Conservation (phyloP, 176 grass and related monocot species). For the Thinopyrum elongatum region DNA sequence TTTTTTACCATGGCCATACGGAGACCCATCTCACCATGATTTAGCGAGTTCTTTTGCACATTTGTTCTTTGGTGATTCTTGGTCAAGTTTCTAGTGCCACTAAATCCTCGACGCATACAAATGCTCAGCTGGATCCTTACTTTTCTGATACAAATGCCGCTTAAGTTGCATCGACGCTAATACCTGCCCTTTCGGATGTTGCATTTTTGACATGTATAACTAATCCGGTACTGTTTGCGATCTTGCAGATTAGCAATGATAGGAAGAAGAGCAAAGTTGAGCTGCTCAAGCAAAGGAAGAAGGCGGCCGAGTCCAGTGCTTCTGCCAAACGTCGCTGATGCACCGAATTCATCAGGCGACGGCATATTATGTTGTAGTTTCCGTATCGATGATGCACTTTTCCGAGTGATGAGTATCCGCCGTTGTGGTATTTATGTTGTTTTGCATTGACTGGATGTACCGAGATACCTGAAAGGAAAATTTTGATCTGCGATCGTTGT, state of each 20-base stretch:
- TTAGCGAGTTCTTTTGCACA: too few relatives aligned
- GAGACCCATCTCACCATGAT: too few relatives aligned
- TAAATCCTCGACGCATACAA: too few relatives aligned
- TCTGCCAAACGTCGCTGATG: slow-evolving; percentile 32
- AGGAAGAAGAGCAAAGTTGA: slow-evolving; percentile 50
- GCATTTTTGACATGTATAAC: not conserved
- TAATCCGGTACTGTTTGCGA: not conserved
- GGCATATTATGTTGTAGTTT: not conserved
- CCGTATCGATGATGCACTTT: not conserved
- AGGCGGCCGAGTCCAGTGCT: slow-evolving; percentile 43
- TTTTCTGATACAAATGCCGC: too few relatives aligned
- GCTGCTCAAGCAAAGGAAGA: slow-evolving; percentile 73
- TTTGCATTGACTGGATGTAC: not conserved
- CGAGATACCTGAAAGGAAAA: not conserved
- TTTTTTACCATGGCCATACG: too few relatives aligned
- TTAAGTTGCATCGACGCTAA: not conserved
- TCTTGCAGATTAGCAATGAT: slow-evolving; percentile 45
- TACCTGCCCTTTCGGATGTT: not conserved
- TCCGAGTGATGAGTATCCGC: not conserved
- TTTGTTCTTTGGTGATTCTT: too few relatives aligned
- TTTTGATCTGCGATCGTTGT: not conserved
- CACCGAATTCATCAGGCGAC: not conserved
- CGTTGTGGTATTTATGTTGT: not conserved
- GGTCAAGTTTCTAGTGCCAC: too few relatives aligned
- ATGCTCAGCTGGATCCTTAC: too few relatives aligned